Evolutionary conservation across 1,284 basidiomycete species (phyloP).

Genomic region (Exobasidium cylindrosporum): DNA sequence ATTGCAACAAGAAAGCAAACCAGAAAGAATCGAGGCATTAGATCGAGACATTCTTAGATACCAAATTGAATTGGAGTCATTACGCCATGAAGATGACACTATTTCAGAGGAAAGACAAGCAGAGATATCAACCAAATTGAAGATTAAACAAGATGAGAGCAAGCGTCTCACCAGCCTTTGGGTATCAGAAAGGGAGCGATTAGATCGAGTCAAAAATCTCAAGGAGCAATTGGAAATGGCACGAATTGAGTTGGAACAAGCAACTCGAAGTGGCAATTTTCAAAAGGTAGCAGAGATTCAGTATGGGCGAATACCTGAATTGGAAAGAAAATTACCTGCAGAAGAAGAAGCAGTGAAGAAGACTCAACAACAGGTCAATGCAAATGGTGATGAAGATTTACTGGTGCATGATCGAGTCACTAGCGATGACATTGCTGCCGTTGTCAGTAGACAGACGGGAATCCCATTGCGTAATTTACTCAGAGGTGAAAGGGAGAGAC

Average conservation of each 20-base stretch:
- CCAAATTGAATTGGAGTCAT: slow-evolving; percentile 77
- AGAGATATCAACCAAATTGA: slow-evolving; percentile 62
- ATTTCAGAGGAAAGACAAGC: slow-evolving; percentile 71
- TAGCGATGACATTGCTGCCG: slow-evolving; percentile 79
- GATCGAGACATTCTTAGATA: slow-evolving; percentile 80
- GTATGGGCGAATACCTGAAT: slow-evolving; percentile 77
- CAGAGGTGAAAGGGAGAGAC: slow-evolving; percentile 82
- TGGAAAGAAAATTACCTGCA: slow-evolving; percentile 71
- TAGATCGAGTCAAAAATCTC: slow-evolving; percentile 72
- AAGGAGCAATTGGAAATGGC: slow-evolving; percentile 79
- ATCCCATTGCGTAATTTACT: slow-evolving; percentile 85
- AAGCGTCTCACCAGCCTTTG: slow-evolving; percentile 67
- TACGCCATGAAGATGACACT: slow-evolving; percentile 82
- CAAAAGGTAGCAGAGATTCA: slow-evolving; percentile 74
- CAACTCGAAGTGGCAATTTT: slow-evolving; percentile 78
- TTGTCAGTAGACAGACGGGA: slow-evolving; percentile 79
- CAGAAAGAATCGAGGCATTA: slow-evolving; percentile 76
- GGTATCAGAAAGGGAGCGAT: slow-evolving; percentile 72
- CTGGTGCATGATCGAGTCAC: slow-evolving; percentile 84
- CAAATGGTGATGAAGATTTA: slow-evolving; percentile 9
- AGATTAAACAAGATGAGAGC: slow-evolving; percentile 18
- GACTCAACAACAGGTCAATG: background rate
- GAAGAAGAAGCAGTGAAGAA: slow-evolving; percentile 61
- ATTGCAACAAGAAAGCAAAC: slow-evolving; percentile 85
- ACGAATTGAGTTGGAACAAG: slow-evolving; percentile 79